Evolutionary conservation across 495 filamentous ascomycete genomes (phyloP).

Genomic region (Penicillium lagena): DNA sequence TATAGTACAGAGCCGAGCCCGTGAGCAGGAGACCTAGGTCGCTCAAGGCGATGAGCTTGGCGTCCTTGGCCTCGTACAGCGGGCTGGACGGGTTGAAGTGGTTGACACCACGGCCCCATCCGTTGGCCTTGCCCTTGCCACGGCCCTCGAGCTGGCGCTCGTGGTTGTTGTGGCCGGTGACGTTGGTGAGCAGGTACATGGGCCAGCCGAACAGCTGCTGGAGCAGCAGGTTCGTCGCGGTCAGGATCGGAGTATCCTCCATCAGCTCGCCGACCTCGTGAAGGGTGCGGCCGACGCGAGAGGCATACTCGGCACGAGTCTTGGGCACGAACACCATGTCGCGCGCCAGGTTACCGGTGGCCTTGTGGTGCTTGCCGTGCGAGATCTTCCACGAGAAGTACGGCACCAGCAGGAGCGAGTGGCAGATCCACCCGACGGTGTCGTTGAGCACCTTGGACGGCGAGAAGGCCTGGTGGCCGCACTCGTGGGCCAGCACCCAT

Average conservation of each 20-base stretch:
- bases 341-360: constrained; percentile 88
- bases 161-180: constrained; percentile 93
- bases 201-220: constrained; percentile 93
- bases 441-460: constrained; percentile 75
- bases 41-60: constrained; percentile 72
- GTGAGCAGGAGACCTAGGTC: constrained; percentile 70
- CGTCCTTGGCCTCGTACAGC: constrained; percentile 86
- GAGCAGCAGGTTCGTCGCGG: constrained; percentile 59
- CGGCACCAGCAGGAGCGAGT: constrained; percentile 75
- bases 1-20: constrained; percentile 48
- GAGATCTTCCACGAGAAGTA: constrained; percentile 94
- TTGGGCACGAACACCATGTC: constrained; percentile 97
- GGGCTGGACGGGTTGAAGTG: constrained; percentile 88
- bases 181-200: constrained; percentile 74
- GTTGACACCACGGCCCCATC: constrained; percentile 75
- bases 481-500: constrained; percentile 71
- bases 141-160: constrained; percentile 77
- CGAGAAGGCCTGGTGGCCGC: constrained; percentile 76
- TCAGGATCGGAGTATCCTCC: constrained; percentile 90
- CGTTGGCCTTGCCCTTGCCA: constrained; percentile 85
- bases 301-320: constrained; percentile 69
- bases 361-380: constrained; percentile 93
- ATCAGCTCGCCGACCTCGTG: constrained; percentile 81
- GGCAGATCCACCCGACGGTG: constrained; percentile 77
- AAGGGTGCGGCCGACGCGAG: constrained; percentile 57